Evolutionary conservation across 179 eudicot species (phyloP), one percentile per base, ranked within the genome.

Genomic region (Carnegiea gigantea): DNA sequence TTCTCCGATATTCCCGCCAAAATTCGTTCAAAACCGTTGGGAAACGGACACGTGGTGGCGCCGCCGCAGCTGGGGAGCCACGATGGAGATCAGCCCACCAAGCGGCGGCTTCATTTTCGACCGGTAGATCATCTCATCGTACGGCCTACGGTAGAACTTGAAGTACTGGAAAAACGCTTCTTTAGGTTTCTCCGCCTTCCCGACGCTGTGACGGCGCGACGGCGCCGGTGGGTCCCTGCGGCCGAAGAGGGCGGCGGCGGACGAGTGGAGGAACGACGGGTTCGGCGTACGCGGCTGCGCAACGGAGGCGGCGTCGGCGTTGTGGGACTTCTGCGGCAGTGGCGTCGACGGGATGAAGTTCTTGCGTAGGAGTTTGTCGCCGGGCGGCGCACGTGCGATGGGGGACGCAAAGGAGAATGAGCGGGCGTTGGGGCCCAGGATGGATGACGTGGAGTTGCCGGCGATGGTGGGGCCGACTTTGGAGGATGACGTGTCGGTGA

Each of bases 351-450:
- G 98, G 75, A 91, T 93, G 82, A 93, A 91, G 64, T 87, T 86
- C 77, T 90, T 95, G 30, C 88, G 87, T 6, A 85, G 40, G 53
- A 72, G 85, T 73, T 77, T 84, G 23, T 82, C 81, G n/a, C 20
- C 62, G 26, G 80, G 94, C 80, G 92, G 92, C 44, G 88, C 83
- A 71, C 98, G 82, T 53, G 89, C 91, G 20, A 81, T 76, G 12
- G 98, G 98, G 2, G 99, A 95, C 24, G 98, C 95, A 60, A 93
- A 95, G 1, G 99, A 95, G 89, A 82, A 85, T 7, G 99, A 95
- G 38, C 99, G 86, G 14, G 97, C 94, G 26, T 92, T 91, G 89
- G 89, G 85, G 48, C 94, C 95, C 76, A 84, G 51, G 23, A 78
- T 72, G 30, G 89, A 70, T 8, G 86, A 54, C 4, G 87, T n/a